Base-by-base conservation (phyloP, 1,284 basidiomycete species). In the Mycosarcoma maydis region DNA sequence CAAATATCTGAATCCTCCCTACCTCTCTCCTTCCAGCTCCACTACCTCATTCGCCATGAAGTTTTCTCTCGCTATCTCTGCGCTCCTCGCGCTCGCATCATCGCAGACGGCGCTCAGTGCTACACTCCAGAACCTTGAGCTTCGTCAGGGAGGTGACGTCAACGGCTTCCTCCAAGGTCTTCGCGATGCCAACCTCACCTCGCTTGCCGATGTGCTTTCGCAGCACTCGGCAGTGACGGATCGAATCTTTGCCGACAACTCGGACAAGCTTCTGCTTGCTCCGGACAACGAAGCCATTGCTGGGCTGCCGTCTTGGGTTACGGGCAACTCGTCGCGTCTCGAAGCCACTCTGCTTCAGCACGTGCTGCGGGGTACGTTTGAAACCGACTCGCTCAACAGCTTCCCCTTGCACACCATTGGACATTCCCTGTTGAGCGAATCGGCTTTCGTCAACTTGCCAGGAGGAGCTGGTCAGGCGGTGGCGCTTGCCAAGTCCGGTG, bases 401-500 rank as follows among this genome's bases (percentile, higher is more conserved):
- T 58, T 45, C 30, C 71, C 71, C n/a, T 33, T 60, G 23, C 71
- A 75, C 57, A 73, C 72, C 14, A 52, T 75, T 43, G 66, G 66
- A 6, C 73, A 75, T 53, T 72, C 68, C 39, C 47, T 71, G 27
- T 23, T 75, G 27, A 72, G 66, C 46, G 45, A 30, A 14, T 10
- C 46, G 2, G 52, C 45, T 6, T 72, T 47, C 33, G 38, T 43
- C 11, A 50, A 62, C 17, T 49, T 75, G n/a, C 73, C 73, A 19
- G 73, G 73, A 23, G 67, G 67, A 10, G 72, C 73, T 24, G 73
- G 73, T 24, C 71, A 72, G 50, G 68, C 68, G 11, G 72, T 75
- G 10, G 71, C 73, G 10, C 48, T 75, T 8, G 37, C 67, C 48
- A 45, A 51, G 43, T 49, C 41, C 7, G 52, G 37, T 23, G 17